Evolutionary conservation across 345 rosid species (phyloP), one percentile per base, ranked within the genome.

Genomic region (Dipteronia sinensis): DNA sequence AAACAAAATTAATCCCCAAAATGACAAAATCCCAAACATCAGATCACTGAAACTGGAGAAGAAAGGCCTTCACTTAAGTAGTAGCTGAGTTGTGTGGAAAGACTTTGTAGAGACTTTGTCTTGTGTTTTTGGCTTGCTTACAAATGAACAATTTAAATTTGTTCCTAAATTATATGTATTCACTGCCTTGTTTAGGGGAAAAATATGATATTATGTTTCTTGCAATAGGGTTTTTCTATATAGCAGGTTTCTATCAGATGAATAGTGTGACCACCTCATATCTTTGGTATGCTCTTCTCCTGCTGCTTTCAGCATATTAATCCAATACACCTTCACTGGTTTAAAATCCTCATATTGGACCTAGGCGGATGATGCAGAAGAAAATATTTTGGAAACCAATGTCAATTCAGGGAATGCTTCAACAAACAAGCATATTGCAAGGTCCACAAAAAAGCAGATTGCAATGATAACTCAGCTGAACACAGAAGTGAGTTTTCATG

Each of bases 191-290:
- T 58, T 78, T 71, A 27, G 58, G 7, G 42, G 42, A 49, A 76
- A 76, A 67, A 12, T 76, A 80, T 85, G 83, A 81, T 75, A 16
- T 51, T 38, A 3, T 71, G 55, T 82, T 75, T 75, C 76, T 87
- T 81, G 82, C 69, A 38, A 71, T 82, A 93, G 99, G 91, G 89
- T 89, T 73, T 93, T 93, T 76, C 65, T 92, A 34, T 93, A 93
- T 75, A 81, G 79, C 13, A 93, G 89, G 19, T 89, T 95, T 86
- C 78, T 93, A 77, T 84, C 89, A 0, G 86, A 88, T 29, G 91
- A 90, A 82, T 98, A 95, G 83, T 91, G 98, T 51, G 93, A 91
- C 80, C 92, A 86, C 85, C 89, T 93, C 73, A 81, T 85, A 75
- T 87, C 89, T 29, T 81, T 90, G 93, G 97, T 95, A 89, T 38